Conservation (phyloP, 805 yeast species). For the Candida chauliodis region DNA sequence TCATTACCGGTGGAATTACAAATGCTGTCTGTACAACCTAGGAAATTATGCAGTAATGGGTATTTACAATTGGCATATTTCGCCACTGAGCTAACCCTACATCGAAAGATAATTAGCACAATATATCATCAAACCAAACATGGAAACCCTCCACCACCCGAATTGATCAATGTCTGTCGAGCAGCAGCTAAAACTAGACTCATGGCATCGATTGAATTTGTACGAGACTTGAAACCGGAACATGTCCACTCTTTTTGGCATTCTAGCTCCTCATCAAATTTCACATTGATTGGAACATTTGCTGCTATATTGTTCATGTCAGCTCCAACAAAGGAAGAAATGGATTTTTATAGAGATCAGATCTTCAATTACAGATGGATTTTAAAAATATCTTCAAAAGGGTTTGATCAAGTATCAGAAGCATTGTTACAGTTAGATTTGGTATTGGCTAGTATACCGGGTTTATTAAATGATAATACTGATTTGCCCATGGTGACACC, state of each 20-base stretch:
- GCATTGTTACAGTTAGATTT: slow-evolving; percentile 72
- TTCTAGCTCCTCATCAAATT: slow-evolving; percentile 71
- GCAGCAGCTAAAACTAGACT: slow-evolving; percentile 82
- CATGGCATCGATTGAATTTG: slow-evolving; percentile 77
- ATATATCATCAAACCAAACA: slow-evolving; percentile 35
- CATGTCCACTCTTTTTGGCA: slow-evolving; percentile 91
- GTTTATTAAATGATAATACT: slow-evolving; percentile 42
- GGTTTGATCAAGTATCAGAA: slow-evolving; percentile 73
- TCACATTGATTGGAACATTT: slow-evolving; percentile 82
- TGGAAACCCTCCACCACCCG: slow-evolving; percentile 33
- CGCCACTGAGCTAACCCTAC: slow-evolving; percentile 85
- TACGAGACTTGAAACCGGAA: slow-evolving; percentile 70
- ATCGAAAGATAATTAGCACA: slow-evolving; percentile 66
- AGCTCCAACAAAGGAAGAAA: slow-evolving; percentile 58
- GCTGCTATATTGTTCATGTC: slow-evolving; percentile 79
- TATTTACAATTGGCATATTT: slow-evolving; percentile 80
- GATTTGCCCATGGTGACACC: slow-evolving; percentile 38
- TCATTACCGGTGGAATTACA: slow-evolving; percentile 62
- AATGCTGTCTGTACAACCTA: slow-evolving; percentile 56
- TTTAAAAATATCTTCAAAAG: slow-evolving; percentile 67
- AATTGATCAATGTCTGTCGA: slow-evolving; percentile 59
- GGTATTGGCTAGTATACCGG: slow-evolving; percentile 73
- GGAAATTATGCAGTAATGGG: slow-evolving; percentile 70
- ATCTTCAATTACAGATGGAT: slow-evolving; percentile 76
- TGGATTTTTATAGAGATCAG: slow-evolving; percentile 59